Conservation (phyloP, 176 grass and related monocot genomes). For the Thinopyrum elongatum region DNA sequence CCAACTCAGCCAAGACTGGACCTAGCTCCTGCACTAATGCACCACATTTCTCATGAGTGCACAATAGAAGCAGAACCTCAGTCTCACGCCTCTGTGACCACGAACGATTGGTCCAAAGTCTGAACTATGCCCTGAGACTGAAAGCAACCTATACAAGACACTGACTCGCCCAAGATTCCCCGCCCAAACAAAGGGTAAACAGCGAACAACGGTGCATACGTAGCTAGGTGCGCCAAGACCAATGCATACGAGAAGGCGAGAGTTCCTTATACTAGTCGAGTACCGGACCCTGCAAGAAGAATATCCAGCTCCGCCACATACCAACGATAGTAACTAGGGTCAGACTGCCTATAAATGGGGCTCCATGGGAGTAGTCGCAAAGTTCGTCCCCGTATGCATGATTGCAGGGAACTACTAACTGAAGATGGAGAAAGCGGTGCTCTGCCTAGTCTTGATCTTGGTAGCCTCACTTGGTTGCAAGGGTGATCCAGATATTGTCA, state of each 20-base stretch:
- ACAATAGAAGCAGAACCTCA: not conserved
- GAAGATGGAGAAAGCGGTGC: constrained; percentile 4
- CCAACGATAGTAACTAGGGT: not conserved
- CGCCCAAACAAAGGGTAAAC: not conserved
- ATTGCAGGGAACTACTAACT: not conserved
- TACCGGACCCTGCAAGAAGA: not conserved
- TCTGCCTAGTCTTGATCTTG: not conserved
- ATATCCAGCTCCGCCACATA: constrained; percentile 3
- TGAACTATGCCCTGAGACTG: not conserved
- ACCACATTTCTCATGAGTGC: not conserved
- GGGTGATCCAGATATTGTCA: constrained; percentile 15
- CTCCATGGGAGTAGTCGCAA: not conserved
- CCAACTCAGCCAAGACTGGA: no score
- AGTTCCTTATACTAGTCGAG: constrained; percentile 10
- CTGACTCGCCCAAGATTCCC: constrained; percentile 8
- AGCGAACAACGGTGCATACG: not conserved
- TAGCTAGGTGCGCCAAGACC: not conserved
- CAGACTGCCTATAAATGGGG: constrained; percentile 9
- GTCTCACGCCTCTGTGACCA: no score
- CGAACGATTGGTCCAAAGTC: not conserved
- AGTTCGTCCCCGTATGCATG: constrained; percentile 13
- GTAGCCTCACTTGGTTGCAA: constrained; percentile 4
- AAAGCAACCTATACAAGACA: constrained; percentile 18
- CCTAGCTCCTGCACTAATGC: no score
- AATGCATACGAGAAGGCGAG: not conserved